phyloP scores from a whole-genome alignment of 257 asterid genomes.

The Jacaranda mimosifolia region DNA sequence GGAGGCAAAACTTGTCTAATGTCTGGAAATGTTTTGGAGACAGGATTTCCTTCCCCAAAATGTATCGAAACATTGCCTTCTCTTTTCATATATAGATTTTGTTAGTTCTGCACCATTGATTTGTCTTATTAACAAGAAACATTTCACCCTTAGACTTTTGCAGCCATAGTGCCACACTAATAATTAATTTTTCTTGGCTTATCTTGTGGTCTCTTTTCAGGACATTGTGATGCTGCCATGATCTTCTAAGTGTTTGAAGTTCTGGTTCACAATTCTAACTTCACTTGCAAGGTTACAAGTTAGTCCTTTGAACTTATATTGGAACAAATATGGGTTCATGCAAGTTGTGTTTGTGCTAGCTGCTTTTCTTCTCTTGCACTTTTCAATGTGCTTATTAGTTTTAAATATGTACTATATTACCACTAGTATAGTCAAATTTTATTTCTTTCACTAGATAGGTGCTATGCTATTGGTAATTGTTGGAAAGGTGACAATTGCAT shows the following conservation, averaged over 20 bases:
- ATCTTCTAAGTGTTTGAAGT: not conserved
- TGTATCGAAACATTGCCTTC: not conserved
- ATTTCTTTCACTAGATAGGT: not conserved
- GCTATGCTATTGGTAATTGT: not conserved
- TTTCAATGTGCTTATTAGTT: not conserved
- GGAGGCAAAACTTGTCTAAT: too few species aligned
- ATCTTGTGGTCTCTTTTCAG: conserved; percentile 30
- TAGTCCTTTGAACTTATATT: not conserved
- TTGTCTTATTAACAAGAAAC: not conserved
- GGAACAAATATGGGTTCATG: conserved; percentile 6
- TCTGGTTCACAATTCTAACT: conserved; percentile 16
- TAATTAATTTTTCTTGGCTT: conserved; percentile 18
- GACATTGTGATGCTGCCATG: conserved; percentile 4
- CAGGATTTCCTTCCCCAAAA: too few species aligned
- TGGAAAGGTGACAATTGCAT: conserved; percentile 3
- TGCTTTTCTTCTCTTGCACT: not conserved
- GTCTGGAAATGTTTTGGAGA: too few species aligned
- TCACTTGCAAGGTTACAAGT: not conserved
- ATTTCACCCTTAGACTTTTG: not conserved
- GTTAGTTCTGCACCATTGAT: not conserved
- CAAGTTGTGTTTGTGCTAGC: conserved; percentile 21
- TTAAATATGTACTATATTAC: not conserved
- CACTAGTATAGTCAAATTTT: not conserved
- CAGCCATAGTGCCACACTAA: not conserved
- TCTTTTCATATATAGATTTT: not conserved